A percentile compares a stretch with the other conserved stretches of the same genome.
Conservation (phyloP, 306 rosid genomes). For the apple (Malus domestica) region ASM211411v1 NC_041797.1:9544501-9545000, state of each 20-base stretch:
- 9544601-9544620: conserved; percentile 91
- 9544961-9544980: conserved; percentile 68
- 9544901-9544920: conserved; percentile 76
- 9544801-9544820: background rate
- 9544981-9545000: conserved; percentile 87
- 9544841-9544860: background rate
- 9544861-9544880: background rate
- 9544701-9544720: background rate
- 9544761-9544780: background rate
- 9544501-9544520: conserved; percentile 96
- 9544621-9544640: conserved; percentile 63
- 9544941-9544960: conserved; percentile 77
- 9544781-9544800: background rate
- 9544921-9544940: conserved; percentile 82
- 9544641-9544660: conserved; percentile 85
- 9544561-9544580: conserved; percentile 73
- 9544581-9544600: conserved; percentile 84
- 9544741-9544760: background rate
- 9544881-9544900: conserved; percentile 66
- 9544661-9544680: conserved; percentile 71
- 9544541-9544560: conserved; percentile 93
- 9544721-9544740: background rate
- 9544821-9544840: background rate
- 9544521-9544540: conserved; percentile 82
- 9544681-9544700: conserved; percentile 45